Conservation (phyloP, 177 flowering plant species). For the Vitis hybrid region DNA sequence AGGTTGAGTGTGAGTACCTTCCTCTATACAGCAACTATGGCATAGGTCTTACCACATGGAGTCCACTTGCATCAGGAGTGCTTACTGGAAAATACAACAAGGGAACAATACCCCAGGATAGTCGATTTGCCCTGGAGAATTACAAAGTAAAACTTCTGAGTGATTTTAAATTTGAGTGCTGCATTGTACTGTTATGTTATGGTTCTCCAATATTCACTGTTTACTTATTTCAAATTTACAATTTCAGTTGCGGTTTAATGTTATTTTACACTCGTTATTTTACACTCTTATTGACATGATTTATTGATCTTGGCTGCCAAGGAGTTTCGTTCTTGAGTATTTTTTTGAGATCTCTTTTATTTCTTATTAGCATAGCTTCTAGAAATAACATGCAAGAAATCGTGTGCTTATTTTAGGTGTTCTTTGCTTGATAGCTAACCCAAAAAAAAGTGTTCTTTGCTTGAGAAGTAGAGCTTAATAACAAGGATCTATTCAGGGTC, state of each 20-base stretch:
- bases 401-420: no score
- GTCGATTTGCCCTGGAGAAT: slow-evolving; percentile 95
- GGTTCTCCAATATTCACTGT: not conserved
- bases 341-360: not conserved
- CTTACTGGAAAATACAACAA: slow-evolving; percentile 92
- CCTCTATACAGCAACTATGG: slow-evolving; percentile 92
- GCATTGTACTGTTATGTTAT: not conserved
- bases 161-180: not conserved
- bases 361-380: not conserved
- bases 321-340: not conserved
- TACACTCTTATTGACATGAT: no score
- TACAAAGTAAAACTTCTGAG: slow-evolving; percentile 60
- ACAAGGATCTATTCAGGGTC: no score
- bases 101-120: slow-evolving; percentile 78
- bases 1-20: slow-evolving; percentile 88
- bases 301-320: not conserved
- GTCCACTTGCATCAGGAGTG: slow-evolving; percentile 98
- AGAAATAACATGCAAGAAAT: not conserved
- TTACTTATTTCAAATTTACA: not conserved
- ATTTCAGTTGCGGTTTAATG: not conserved
- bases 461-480: no score
- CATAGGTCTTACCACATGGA: slow-evolving; percentile 98
- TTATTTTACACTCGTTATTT: not conserved
- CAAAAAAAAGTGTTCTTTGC: no score
- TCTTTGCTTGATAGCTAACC: no score